Evolutionary conservation across 2,329 filamentous ascomycete species (phyloP).

Genomic region (Dissoconium aciculare): DNA sequence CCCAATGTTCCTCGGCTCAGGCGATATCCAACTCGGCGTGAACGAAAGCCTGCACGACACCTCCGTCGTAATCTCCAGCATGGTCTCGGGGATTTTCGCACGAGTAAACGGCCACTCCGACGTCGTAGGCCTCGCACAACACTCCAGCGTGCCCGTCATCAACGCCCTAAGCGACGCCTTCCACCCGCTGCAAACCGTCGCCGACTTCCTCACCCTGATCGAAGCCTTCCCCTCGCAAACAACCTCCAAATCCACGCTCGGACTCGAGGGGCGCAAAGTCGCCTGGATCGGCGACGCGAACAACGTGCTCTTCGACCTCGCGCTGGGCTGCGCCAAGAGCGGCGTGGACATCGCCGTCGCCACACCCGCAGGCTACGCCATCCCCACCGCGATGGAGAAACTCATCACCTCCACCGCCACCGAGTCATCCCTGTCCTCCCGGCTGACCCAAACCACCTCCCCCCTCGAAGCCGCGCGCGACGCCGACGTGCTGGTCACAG

Average conservation of each 20-base stretch:
- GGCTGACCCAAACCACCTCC: constrained; percentile 55
- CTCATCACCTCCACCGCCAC: constrained; percentile 48
- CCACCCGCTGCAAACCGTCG: constrained; percentile 87
- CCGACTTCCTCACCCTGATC: constrained; percentile 81
- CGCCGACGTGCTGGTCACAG: constrained; percentile 83
- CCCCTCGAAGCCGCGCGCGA: constrained; percentile 75
- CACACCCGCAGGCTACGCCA: constrained; percentile 70
- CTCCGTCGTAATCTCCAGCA: constrained; percentile 76
- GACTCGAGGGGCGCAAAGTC: constrained; percentile 70
- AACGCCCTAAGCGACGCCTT: constrained; percentile 66
- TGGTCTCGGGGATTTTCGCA: constrained; percentile 35
- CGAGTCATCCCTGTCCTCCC: constrained; percentile 7
- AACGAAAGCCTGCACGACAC: constrained; percentile 96
- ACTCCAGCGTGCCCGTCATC: constrained; percentile 36
- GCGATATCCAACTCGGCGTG: constrained; percentile 91
- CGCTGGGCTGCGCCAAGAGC: constrained; percentile 73
- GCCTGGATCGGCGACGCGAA: constrained; percentile 96
- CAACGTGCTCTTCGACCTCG: constrained; percentile 89
- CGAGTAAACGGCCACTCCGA: constrained; percentile 39
- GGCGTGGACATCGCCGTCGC: constrained; percentile 79
- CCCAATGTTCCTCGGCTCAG: constrained; percentile 89
- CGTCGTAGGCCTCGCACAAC: constrained; percentile 34
- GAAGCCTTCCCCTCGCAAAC: constrained; percentile 49
- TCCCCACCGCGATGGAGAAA: constrained; percentile 58
- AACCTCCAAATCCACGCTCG: constrained; percentile 35